Conservation (phyloP, 2,329 filamentous ascomycete genomes). For the Graphilbum fragrans region DNA sequence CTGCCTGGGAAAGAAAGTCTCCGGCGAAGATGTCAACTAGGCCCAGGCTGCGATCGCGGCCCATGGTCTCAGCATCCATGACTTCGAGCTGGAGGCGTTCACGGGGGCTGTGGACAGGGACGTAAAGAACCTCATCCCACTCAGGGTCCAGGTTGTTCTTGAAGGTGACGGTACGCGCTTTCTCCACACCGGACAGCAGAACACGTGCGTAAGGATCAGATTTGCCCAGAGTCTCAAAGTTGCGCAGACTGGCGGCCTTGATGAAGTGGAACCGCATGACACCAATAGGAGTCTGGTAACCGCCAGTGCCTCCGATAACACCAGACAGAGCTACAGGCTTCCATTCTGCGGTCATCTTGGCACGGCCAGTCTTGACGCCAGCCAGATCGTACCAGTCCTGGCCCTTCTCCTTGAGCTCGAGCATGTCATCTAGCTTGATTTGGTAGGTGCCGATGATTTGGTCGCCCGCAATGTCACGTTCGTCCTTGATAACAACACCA, state of each 20-base stretch:
- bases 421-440: conserved; percentile 87
- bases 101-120: conserved; percentile 73
- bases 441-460: conserved; percentile 85
- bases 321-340: conserved; percentile 85
- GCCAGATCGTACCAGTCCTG: conserved; percentile 93
- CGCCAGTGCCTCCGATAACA: conserved; percentile 62
- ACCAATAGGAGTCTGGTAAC: conserved; percentile 87
- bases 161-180: conserved; percentile 87
- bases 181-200: conserved; percentile 79
- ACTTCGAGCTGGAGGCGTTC: conserved; percentile 85
- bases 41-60: conserved; percentile 81
- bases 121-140: conserved; percentile 91
- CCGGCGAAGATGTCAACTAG: conserved; percentile 63
- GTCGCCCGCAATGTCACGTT: conserved; percentile 73
- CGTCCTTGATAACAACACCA: conserved; percentile 89
- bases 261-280: conserved; percentile 92
- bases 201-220: conserved; percentile 91
- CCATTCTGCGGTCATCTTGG: conserved; percentile 88
- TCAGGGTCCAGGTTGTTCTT: conserved; percentile 91
- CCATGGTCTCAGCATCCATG: conserved; percentile 90
- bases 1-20: conserved; percentile 68
- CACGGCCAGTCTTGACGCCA: conserved; percentile 69
- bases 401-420: conserved; percentile 81
- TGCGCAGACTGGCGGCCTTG: conserved; percentile 70
- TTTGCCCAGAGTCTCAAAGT: conserved; percentile 90